These are phyloP conservation scores for Ustilago loliicola DNA, from an alignment of 1,284 basidiomycete genomes.

Conservation along the genomic window DNA sequence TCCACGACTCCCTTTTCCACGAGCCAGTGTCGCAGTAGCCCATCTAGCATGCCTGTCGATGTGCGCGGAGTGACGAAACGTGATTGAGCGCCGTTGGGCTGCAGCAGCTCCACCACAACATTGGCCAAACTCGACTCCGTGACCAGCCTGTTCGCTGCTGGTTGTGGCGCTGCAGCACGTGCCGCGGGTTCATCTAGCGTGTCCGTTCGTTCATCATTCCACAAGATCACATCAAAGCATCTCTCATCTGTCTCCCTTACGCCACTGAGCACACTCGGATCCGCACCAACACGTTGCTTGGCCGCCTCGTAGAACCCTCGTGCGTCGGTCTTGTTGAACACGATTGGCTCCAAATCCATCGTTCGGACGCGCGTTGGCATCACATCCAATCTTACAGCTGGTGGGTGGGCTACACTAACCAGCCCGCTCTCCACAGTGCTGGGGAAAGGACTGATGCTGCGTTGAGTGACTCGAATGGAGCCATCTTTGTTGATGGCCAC, in stretches of 20 bases:
- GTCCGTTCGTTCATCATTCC: slow-evolving; percentile 48
- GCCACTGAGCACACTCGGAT: slow-evolving; percentile 43
- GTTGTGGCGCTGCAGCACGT: background rate
- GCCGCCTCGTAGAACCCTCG: slow-evolving; percentile 52
- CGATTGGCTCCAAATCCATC: slow-evolving; percentile 49
- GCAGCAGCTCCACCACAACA: slow-evolving; percentile 33
- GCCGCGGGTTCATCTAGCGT: slow-evolving; percentile 1
- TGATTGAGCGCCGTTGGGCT: slow-evolving; percentile 12
- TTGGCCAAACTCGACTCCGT: slow-evolving; percentile 53
- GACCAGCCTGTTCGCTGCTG: slow-evolving; percentile 15
- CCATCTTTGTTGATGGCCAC: slow-evolving; percentile 39
- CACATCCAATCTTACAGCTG: slow-evolving; percentile 37
- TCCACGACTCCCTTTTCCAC: slow-evolving; percentile 35
- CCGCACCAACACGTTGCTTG: slow-evolving; percentile 39
- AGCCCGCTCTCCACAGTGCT: slow-evolving; percentile 16
- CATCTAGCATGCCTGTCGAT: slow-evolving; percentile 44
- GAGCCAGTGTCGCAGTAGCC: slow-evolving; percentile 44
- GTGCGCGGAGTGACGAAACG: slow-evolving; percentile 46
- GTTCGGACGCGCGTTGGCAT: slow-evolving; percentile 42
- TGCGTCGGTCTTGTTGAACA: slow-evolving; percentile 57
- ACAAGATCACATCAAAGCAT: slow-evolving; percentile 53
- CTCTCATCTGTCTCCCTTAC: slow-evolving; percentile 31
- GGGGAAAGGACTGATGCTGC: slow-evolving; percentile 37
- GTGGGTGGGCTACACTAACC: slow-evolving; percentile 6
- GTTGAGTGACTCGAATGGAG: slow-evolving; percentile 33